Evolutionary conservation across 1,284 basidiomycete genomes (phyloP).

Genomic region (Testicularia cyperi): DNA sequence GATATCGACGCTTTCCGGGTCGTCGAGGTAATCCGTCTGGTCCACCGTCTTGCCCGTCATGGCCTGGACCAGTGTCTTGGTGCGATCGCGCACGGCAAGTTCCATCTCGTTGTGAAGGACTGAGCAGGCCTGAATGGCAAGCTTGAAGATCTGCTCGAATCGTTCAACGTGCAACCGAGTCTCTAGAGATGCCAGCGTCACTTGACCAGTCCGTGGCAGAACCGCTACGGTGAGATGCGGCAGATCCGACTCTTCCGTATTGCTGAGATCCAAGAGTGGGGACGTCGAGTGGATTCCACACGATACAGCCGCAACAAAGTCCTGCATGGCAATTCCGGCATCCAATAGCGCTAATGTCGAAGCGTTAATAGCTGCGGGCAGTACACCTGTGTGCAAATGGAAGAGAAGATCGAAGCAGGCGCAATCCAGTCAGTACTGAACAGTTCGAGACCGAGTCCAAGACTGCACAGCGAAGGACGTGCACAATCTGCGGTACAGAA

Average conservation of each 20-base stretch:
- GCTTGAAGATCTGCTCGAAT: constrained; percentile 81
- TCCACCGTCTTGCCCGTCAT: constrained; percentile 36
- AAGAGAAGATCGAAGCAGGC: too few relatives aligned
- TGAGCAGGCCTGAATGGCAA: constrained; percentile 75
- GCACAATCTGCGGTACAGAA: too few relatives aligned
- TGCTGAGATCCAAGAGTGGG: constrained; percentile 80
- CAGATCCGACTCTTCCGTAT: constrained; percentile 84
- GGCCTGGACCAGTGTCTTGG: constrained; percentile 67
- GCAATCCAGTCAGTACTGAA: too few relatives aligned
- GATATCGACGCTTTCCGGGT: constrained; percentile 3
- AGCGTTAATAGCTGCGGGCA: constrained; percentile 92
- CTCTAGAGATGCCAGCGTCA: constrained; percentile 88
- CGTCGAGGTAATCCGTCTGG: background rate
- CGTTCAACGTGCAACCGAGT: constrained; percentile 88
- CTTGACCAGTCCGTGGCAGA: constrained; percentile 76
- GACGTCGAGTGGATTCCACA: constrained; percentile 61
- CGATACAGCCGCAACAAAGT: constrained; percentile 84
- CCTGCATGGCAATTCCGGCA: constrained; percentile 84
- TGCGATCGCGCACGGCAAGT: constrained; percentile 70
- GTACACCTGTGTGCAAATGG: too few relatives aligned
- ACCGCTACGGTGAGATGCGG: constrained; percentile 84
- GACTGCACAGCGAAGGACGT: too few relatives aligned
- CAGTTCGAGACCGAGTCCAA: too few relatives aligned
- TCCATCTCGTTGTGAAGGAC: constrained; percentile 85
- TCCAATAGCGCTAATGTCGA: constrained; percentile 86